Base-by-base conservation (phyloP, 805 yeast genomes). In the Ascoidea tarda region DNA sequence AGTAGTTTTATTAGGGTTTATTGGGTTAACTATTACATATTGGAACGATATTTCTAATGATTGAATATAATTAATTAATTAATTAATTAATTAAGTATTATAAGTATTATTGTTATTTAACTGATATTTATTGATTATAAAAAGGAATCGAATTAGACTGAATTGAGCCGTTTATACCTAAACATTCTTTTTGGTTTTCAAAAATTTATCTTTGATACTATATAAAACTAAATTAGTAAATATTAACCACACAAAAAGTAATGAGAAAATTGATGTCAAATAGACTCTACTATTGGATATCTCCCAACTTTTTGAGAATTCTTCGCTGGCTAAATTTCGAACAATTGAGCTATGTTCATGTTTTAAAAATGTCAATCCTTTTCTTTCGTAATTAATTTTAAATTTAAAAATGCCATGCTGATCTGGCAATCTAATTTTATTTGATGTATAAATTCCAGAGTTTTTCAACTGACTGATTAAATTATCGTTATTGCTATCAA, bases 361-460 rank as follows among this genome's bases (percentile, higher is more conserved):
- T 32, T 72, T 72, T 51, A 91, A 64, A 66, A 73, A 89, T 31
- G 86, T 73, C 60, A 75, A 73, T 5, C 98, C 98, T 12, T 78
- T 72, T 63, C 96, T 81, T 65, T 77, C 77, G 71, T 90, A 90
- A 60, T 85, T 84, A 49, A 85, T 74, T 56, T 75, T 75, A 65
- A 87, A 89, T 1, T 96, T 86, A 70, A 89, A 93, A 77, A 93
- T 85, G 53, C 99, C 99, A 67, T 93, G 96, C 62, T 89, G 96
- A 66, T 91, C 97, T 28, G 99, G 99, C 46, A 88, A 68, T 49
- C 75, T 75, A 67, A 93, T 88, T 51, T 71, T 68, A 14, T 68
- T 31, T 8, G 55, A 49, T 33, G 14, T 38, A 38, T 10, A 38
- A 10, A 38, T 38, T 4, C 14, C 8, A 38, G 8, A 38, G 14